Conservation (phyloP, 345 rosid genomes). For the Balakata baccata region DNA sequence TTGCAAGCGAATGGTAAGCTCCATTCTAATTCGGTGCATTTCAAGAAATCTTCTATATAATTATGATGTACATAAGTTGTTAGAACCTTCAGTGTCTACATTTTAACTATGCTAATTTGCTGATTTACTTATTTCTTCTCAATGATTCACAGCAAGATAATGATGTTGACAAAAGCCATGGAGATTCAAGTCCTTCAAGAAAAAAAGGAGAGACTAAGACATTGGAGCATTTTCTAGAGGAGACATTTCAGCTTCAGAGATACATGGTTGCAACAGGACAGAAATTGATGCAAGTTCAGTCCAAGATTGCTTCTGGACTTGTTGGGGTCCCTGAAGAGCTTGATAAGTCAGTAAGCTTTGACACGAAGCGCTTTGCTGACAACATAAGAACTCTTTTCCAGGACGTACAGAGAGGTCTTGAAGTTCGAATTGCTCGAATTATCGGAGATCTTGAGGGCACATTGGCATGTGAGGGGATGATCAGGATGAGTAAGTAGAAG, state of each 20-base stretch:
- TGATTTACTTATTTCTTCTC: constrained; percentile 1
- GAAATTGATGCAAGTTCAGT: constrained; percentile 66
- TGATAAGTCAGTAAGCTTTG: constrained; percentile 45
- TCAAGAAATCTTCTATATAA: background rate
- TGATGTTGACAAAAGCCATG: constrained; percentile 26
- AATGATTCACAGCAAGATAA: constrained; percentile 52
- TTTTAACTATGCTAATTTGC: background rate
- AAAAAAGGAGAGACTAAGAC: constrained; percentile 47
- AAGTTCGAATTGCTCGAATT: constrained; percentile 76
- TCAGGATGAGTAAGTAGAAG: constrained; percentile 43
- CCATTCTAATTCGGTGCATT: background rate
- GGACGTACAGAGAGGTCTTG: constrained; percentile 89
- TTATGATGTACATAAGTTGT: background rate
- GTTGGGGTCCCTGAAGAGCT: constrained; percentile 46
- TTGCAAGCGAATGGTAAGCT: constrained; percentile 79
- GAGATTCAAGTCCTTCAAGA: constrained; percentile 29
- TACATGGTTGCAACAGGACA: constrained; percentile 86
- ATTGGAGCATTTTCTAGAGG: constrained; percentile 72
- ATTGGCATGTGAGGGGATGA: constrained; percentile 84
- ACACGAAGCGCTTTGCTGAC: constrained; percentile 65
- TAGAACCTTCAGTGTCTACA: background rate
- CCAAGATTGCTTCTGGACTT: constrained; percentile 58
- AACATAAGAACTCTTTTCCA: constrained; percentile 55
- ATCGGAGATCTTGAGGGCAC: constrained; percentile 91
- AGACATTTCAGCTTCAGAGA: constrained; percentile 83